Evolutionary conservation across 345 rosid genomes (phyloP).

Genomic region (Noccaea bulbosa): DNA sequence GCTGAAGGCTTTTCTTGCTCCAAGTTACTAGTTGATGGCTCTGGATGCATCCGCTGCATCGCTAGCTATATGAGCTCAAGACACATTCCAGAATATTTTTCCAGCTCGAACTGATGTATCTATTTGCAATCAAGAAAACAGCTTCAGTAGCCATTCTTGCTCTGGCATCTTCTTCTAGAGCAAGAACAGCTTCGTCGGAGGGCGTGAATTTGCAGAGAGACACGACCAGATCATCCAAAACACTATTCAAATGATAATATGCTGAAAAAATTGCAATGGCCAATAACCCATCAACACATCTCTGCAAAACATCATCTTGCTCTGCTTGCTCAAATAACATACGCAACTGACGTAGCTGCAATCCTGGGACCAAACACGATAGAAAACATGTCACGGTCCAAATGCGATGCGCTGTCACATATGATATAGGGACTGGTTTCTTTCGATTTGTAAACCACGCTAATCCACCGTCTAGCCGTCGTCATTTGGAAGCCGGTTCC

Average conservation of each 20-base stretch:
- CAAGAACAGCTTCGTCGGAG: slow-evolving; percentile 59
- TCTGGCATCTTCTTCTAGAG: slow-evolving; percentile 66
- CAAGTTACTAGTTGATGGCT: slow-evolving; percentile 49
- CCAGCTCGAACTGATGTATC: slow-evolving; percentile 65
- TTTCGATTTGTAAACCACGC: slow-evolving; percentile 66
- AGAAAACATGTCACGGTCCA: slow-evolving; percentile 70
- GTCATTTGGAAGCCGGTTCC: slow-evolving; percentile 59
- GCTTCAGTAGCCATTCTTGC: slow-evolving; percentile 64
- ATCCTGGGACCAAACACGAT: slow-evolving; percentile 65
- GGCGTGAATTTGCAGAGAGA: slow-evolving; percentile 72
- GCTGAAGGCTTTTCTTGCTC: slow-evolving; percentile 48
- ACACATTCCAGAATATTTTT: slow-evolving; percentile 64
- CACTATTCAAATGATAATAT: slow-evolving; percentile 54
- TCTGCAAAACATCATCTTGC: slow-evolving; percentile 62
- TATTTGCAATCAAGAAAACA: slow-evolving; percentile 69
- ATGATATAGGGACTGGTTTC: slow-evolving; percentile 57
- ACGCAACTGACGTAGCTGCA: slow-evolving; percentile 80
- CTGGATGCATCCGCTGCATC: slow-evolving; percentile 65
- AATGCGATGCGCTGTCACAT: slow-evolving; percentile 54
- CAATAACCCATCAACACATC: slow-evolving; percentile 70
- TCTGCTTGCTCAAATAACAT: slow-evolving; percentile 77
- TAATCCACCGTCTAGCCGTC: slow-evolving; percentile 71
- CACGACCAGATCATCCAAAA: slow-evolving; percentile 70
- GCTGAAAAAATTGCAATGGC: slow-evolving; percentile 72
- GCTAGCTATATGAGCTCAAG: slow-evolving; percentile 54